Conservation (phyloP, 2,329 filamentous ascomycete species). For the Harringtonia lauricola region DNA sequence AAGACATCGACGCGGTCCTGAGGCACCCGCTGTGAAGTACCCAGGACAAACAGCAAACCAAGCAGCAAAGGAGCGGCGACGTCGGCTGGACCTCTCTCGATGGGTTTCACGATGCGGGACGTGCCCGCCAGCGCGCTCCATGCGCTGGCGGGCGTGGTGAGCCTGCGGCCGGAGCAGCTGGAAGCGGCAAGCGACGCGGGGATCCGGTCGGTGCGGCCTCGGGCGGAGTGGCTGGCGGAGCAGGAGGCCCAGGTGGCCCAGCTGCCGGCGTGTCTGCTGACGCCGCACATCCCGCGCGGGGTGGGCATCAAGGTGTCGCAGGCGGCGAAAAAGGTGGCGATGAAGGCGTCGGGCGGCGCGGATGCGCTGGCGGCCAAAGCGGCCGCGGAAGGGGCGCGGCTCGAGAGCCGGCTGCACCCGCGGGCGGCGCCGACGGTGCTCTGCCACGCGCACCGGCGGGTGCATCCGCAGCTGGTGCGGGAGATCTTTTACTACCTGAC, state of each 20-base stretch:
- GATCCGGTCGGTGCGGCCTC: background rate
- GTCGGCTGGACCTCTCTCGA: too few relatives aligned
- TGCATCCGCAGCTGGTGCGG: slow-evolving; percentile 14
- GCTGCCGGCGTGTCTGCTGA: slow-evolving; percentile 5
- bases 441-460: slow-evolving; percentile 10
- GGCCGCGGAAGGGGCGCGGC: slow-evolving; percentile 3
- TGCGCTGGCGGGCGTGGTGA: slow-evolving; percentile 5
- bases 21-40: too few relatives aligned
- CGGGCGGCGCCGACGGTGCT: slow-evolving; percentile 10
- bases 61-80: too few relatives aligned
- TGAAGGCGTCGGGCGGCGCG: slow-evolving; percentile 5
- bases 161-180: slow-evolving; percentile 3
- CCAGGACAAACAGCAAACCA: too few relatives aligned
- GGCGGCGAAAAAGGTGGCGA: slow-evolving; percentile 7
- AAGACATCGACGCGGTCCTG: too few relatives aligned
- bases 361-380: slow-evolving; percentile 5
- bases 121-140: background rate
- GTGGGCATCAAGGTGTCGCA: slow-evolving; percentile 21
- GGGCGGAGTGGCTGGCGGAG: slow-evolving; percentile 4
- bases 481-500: slow-evolving; percentile 22
- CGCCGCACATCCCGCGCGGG: slow-evolving; percentile 16
- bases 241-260: slow-evolving; percentile 6
- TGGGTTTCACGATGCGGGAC: background rate
- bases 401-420: slow-evolving; percentile 2
- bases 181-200: background rate